Evolutionary conservation across 2,329 filamentous ascomycete species (phyloP), one percentile per base, ranked within the genome.

Genomic region (Talaromyces sp.): DNA sequence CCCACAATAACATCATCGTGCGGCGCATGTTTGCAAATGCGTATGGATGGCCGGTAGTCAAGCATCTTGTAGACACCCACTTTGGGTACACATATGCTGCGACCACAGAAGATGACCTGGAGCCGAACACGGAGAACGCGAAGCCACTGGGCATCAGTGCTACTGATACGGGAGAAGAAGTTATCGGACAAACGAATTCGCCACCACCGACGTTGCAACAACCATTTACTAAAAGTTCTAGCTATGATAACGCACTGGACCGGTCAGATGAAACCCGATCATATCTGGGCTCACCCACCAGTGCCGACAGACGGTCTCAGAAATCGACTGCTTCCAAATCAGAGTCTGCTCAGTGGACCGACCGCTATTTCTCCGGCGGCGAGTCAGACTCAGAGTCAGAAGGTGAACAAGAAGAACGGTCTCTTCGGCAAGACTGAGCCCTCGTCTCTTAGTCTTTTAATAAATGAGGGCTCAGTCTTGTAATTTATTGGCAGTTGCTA

Each of bases 1-100:
- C 94, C 0, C 94, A 99, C 78, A 99, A 99, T 76, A 99, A 99
- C 74, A 96, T 99, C 66, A 89, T 97, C 62, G 94, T 99, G 26
- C 88, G 94, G 17, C 88, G 94, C 59, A 96, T 92, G 88, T 99
- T 99, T 73, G 88, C 92, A 60, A 99, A 99, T 70, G 94, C 94
- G 0, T 96, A 96, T 68, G 94, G 94, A 2, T 99, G 94, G 94
- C 94, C 94, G 0, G 94, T 99, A 0, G 81, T 97, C 55, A 92
- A 97, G 75, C 94, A 99, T 75, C 78, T 97, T 21, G 93, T 94
- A 57, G 92, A 97, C 68, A 92, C 91, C 0, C 94, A 99, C 76
- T 99, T 99, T 72, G 89, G 87, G 58, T 89, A 95, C 70, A 87
- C 86, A 0, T 84, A 83, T 54, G 77, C 82, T 1, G 87, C 89